Conservation (phyloP, 805 yeast genomes). For the Schwanniomyces polymorphus region DNA sequence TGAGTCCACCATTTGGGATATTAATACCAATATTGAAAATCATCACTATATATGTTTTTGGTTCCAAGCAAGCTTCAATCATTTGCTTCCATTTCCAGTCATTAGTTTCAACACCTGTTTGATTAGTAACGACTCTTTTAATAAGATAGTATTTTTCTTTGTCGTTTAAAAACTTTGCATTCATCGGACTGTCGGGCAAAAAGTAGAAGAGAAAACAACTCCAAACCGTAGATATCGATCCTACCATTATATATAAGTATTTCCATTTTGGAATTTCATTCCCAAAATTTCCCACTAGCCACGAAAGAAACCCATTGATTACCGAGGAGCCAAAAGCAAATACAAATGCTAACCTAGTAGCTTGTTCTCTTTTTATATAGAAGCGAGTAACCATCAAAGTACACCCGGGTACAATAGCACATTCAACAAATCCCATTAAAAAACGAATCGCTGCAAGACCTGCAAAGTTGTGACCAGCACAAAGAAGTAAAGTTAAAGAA, state of each 20-base stretch:
- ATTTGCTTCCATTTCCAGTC: conserved; percentile 19
- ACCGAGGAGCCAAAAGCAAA: conserved; percentile 19
- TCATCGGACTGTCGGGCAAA: conserved; percentile 20
- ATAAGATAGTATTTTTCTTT: conserved; percentile 12
- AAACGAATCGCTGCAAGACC: conserved; percentile 16
- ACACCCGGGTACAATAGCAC: conserved; percentile 18
- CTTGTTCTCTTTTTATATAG: conserved; percentile 16
- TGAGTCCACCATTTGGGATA: conserved; percentile 30
- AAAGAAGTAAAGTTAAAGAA: conserved; percentile 9
- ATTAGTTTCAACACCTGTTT: conserved; percentile 14
- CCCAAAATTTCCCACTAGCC: conserved; percentile 16
- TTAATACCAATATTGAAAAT: conserved; percentile 23
- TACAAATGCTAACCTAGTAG: conserved; percentile 13
- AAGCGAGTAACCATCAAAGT: conserved; percentile 14
- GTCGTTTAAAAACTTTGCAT: conserved; percentile 15
- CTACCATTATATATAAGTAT: conserved; percentile 21
- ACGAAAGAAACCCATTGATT: conserved; percentile 22
- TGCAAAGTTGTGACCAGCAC: conserved; percentile 12
- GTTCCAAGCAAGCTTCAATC: conserved; percentile 17
- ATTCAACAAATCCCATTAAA: conserved; percentile 29
- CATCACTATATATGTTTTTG: conserved; percentile 17
- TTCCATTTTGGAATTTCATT: conserved; percentile 17
- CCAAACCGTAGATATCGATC: conserved; percentile 13
- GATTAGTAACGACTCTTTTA: conserved; percentile 13
- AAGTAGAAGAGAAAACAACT: conserved; percentile 17